A percentile compares a stretch with the other conserved stretches of the same genome.
phyloP scores from a whole-genome alignment of 495 filamentous ascomycete genomes.

The Cairneyella variabilis region DNA sequence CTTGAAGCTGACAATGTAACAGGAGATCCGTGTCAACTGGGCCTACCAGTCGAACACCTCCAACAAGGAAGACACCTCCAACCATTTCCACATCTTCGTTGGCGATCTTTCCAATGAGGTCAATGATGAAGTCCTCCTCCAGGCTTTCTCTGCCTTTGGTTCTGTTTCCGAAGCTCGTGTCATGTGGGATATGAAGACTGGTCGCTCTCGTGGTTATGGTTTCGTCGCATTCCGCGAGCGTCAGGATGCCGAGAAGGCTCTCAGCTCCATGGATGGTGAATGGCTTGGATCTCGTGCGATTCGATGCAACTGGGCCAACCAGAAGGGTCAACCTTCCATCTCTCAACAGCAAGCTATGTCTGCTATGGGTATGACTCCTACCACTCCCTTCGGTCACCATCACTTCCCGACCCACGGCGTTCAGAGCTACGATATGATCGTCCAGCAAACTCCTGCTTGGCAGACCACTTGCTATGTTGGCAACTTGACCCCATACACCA shows the following conservation, averaged over 20 bases:
- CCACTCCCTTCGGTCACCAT: conserved; percentile 93
- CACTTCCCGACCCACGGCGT: conserved; percentile 96
- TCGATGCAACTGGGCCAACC: conserved; percentile 99
- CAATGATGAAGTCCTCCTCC: conserved; percentile 91
- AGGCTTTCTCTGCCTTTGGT: conserved; percentile 96
- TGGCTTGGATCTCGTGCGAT: conserved; percentile 99
- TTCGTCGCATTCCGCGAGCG: conserved; percentile 98
- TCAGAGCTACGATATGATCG: conserved; percentile 97
- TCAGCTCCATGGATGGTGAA: conserved; percentile 98
- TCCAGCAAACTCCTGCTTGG: conserved; percentile 95
- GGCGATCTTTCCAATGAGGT: conserved; percentile 98
- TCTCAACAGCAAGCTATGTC: conserved; percentile 96
- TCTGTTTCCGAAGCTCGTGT: conserved; percentile 97
- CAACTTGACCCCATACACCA: conserved; percentile 96
- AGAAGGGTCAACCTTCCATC: conserved; percentile 98
- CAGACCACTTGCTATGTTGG: conserved; percentile 99
- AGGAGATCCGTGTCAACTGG: conserved; percentile 99
- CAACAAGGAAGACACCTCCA: conserved; percentile 96
- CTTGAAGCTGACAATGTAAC: conserved; percentile 7
- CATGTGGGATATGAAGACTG: conserved; percentile 99
- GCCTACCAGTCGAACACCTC: conserved; percentile 94
- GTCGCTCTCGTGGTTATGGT: conserved; percentile 92
- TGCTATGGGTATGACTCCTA: conserved; percentile 97
- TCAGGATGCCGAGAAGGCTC: conserved; percentile 88
- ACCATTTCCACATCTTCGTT: conserved; percentile 99